Conservation (phyloP, 1,284 basidiomycete genomes). For the Ustanciosporium gigantosporum region DNA sequence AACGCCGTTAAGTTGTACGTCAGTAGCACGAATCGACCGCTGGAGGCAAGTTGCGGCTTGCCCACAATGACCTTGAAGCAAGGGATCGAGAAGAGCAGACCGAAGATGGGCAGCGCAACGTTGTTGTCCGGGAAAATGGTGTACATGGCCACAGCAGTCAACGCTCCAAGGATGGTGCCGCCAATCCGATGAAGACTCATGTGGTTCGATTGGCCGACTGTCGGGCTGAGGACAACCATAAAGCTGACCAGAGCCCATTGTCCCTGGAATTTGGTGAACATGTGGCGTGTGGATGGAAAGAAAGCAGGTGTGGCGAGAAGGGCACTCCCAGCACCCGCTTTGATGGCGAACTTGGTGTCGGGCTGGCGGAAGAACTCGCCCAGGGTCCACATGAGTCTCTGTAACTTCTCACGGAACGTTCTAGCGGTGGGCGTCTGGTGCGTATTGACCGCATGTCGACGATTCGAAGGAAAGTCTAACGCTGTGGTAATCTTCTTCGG, state of each 20-base stretch:
- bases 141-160: constrained; percentile 74
- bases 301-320: constrained; percentile 84
- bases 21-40: constrained; percentile 53
- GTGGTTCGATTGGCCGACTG: constrained; percentile 56
- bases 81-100: constrained; percentile 86
- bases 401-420: constrained; percentile 38
- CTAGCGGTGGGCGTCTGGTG: constrained; percentile 72
- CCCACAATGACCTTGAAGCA: constrained; percentile 89
- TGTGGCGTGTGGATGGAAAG: constrained; percentile 74
- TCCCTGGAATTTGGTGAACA: constrained; percentile 79
- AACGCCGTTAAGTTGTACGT: constrained; percentile 84
- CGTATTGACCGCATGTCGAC: constrained; percentile 79
- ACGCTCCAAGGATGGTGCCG: constrained; percentile 69
- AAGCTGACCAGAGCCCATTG: constrained; percentile 91
- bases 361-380: constrained; percentile 73
- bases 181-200: constrained; percentile 52
- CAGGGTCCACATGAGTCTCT: constrained; percentile 73
- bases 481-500: constrained; percentile 65
- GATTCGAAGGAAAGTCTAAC: constrained; percentile 74
- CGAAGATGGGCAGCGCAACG: constrained; percentile 76
- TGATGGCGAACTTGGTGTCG: constrained; percentile 84
- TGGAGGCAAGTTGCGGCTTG: constrained; percentile 62
- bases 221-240: constrained; percentile 65
- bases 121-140: constrained; percentile 73
- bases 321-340: constrained; percentile 73